Evolutionary conservation across 495 filamentous ascomycete genomes (phyloP), one percentile per base, ranked within the genome.

Genomic region (Daldinia concentrica): DNA sequence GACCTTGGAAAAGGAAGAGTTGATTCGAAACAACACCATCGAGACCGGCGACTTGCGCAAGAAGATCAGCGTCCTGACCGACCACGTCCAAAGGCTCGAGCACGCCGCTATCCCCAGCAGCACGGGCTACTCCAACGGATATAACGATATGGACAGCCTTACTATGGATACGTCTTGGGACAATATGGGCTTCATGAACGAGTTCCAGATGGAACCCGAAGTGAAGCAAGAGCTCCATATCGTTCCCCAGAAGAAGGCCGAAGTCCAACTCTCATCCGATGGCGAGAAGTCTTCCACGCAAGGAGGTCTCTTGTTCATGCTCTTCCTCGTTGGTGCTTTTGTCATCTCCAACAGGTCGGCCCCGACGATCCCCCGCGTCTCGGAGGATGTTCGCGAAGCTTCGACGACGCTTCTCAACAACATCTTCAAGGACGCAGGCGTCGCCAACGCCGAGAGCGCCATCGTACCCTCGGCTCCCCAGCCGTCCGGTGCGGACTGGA

Each of bases 11-110:
- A 96, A 97, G 82, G 92, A 97, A 78, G 93, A 97, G 76, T 86
- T 97, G 79, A 92, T 98, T 74, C 87, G 91, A 69, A 84, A 84
- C 27, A 93, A 99, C 82, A 98, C 95, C 56, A 86, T 95, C 75
- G 96, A 99, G 86, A 97, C 92, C 14, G 93, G 92, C 57, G 93
- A 97, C 60, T 88, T 99, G 79, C 93, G 95, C 77, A 97, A 97
- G 90, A 97, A 95, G 87, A 90, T 97, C 83, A 90, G 89, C 76
- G 90, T 93, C 71, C 87, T 98, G 67, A 91, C 89, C 75, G 93
- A 95, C 76, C 91, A 93, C 69, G 87, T 96, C 69, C 92, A 95
- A 76, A 87, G 90, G 76, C 81, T 92, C 69, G 90, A 95, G 82
- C 87, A 88, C 74, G 86, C 89, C 69, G 80, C 87, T 65, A 78